A percentile compares a stretch with the other conserved stretches of the same genome.
Evolutionary conservation across 1,139 yeast species (phyloP).

Genomic region (Blastobotrys arbuscula): DNA sequence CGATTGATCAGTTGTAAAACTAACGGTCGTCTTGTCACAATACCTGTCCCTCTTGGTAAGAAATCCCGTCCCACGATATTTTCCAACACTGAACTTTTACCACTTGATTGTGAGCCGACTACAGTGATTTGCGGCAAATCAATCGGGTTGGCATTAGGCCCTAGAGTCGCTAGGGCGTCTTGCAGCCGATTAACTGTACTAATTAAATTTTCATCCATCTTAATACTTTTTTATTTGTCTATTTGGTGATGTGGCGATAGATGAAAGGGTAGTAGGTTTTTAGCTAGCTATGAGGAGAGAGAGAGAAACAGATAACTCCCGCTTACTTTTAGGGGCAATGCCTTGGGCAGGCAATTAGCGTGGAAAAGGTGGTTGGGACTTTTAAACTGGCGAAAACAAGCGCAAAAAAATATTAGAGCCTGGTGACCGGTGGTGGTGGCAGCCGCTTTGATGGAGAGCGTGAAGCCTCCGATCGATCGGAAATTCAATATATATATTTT

Average conservation of each 20-base stretch:
- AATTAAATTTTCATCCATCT: slow-evolving; percentile 20
- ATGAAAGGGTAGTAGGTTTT: too few species aligned
- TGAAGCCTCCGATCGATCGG: too few species aligned
- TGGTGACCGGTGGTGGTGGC: too few species aligned
- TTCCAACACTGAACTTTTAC: slow-evolving; percentile 89
- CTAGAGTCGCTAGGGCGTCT: slow-evolving; percentile 88
- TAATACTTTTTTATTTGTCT: neutral
- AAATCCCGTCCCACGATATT: slow-evolving; percentile 94
- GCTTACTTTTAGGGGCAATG: too few species aligned
- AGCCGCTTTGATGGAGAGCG: too few species aligned
- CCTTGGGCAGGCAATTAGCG: too few species aligned
- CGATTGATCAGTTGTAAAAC: slow-evolving; percentile 75
- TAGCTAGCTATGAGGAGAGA: too few species aligned
- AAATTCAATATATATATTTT: too few species aligned
- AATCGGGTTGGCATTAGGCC: slow-evolving; percentile 45
- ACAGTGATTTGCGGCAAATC: slow-evolving; percentile 96
- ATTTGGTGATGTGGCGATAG: neutral
- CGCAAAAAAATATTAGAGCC: too few species aligned
- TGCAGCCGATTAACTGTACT: slow-evolving; percentile 78
- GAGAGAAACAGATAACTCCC: too few species aligned
- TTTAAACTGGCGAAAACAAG: too few species aligned
- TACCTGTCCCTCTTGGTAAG: slow-evolving; percentile 92
- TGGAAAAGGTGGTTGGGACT: too few species aligned
- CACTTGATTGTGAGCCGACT: slow-evolving; percentile 93
- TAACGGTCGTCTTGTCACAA: slow-evolving; percentile 90